Conservation (phyloP, 768 basidiomycete genomes). For the Calocybe cyanea region DNA sequence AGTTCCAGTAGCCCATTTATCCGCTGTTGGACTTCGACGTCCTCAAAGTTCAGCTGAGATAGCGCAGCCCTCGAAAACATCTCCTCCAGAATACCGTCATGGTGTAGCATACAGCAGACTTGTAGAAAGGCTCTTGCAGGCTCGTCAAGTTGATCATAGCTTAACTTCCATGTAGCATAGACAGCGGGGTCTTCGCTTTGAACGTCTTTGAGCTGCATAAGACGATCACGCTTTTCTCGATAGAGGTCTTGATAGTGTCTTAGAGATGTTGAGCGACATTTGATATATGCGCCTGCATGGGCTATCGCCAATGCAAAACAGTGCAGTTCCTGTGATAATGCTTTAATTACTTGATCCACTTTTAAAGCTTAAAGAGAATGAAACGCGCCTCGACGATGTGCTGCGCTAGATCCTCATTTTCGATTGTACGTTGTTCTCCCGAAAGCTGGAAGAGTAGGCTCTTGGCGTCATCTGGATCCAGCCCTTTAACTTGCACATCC, state of each 20-base stretch:
- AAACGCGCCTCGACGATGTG: background rate
- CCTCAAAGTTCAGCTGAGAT: no score
- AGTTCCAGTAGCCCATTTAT: no score
- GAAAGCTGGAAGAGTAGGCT: background rate
- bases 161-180: no score
- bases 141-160: no score
- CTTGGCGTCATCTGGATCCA: background rate
- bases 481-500: background rate
- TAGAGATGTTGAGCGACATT: background rate
- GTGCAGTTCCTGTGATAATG: background rate
- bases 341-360: background rate
- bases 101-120: background rate
- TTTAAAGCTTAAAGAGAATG: background rate
- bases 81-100: no score
- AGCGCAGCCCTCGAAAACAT: no score
- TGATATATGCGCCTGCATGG: background rate
- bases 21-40: no score
- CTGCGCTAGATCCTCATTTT: background rate
- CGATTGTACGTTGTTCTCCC: no score
- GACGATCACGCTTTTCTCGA: background rate
- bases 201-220: background rate
- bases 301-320: no score
- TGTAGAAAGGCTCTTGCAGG: background rate
- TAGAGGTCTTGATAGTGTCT: background rate
- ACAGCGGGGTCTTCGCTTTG: no score